Base-by-base conservation (phyloP, 2,329 filamentous ascomycete genomes). In the Penicillium sp. region DNA sequence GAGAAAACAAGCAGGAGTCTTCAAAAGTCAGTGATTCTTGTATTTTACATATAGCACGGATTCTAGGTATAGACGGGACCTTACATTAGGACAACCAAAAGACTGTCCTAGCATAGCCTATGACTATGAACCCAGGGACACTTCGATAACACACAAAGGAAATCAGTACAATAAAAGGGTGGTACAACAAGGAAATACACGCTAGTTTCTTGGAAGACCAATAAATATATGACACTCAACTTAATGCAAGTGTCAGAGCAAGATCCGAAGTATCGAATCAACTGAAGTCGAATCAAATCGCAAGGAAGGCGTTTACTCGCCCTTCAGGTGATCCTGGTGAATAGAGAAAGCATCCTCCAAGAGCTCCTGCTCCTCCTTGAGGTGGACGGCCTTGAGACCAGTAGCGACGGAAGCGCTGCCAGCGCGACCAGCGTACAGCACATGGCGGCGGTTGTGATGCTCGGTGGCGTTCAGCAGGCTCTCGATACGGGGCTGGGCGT, bases 401-500 rank as follows among this genome's bases (percentile, higher is more conserved):
- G 93, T 96, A 36, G 94, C 94, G 26, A 97, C 93, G 61, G 88
- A 93, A 16, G 94, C 93, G 70, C 91, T 96, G 36, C 93, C 93
- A 77, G 91, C 88, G 68, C 94, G 88, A 65, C 94, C 94, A 57
- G 94, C 94, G 76, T 97, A 99, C 86, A 97, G 91, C 73, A 97
- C 91, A 79, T 96, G 92, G 72, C 89, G 87, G 78, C 95, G 87
- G 80, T 97, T 93, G 78, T 96, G 82, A 78, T 96, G 82, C 78
- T 95, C 78, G 0, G 94, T 97, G 73, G 95, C 77, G 80, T 97
- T 97, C 64, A 99, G 83, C 63, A 99, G 79, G 9, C 93, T 99
- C 85, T 99, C 94, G 62, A 99, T 91, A 71, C 94, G 88, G 31
- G 94, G 94, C 79, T 99, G 94, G n/a, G 88, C 90, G 79, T 94